Conservation (phyloP, 164 flowering plant species). For the Stephania cephalantha region DNA sequence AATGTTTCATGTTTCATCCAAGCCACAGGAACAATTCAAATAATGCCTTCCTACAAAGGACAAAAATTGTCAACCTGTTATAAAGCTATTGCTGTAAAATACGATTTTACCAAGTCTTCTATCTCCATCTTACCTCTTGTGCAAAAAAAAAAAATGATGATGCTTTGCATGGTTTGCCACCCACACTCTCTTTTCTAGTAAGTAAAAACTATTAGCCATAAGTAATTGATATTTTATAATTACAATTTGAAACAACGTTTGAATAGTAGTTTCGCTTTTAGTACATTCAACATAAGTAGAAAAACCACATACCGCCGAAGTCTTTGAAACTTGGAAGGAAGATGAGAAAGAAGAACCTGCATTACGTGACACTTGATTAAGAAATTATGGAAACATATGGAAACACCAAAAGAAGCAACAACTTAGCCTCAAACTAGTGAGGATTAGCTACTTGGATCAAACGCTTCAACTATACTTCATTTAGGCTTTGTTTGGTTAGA, state of each 20-base stretch:
- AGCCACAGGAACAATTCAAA: not conserved
- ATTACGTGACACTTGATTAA: constrained; percentile 14
- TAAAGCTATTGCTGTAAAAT: not conserved
- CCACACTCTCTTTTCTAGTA: not conserved
- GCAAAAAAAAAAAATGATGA: not conserved
- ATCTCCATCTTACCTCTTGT: not conserved
- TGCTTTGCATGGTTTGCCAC: not conserved
- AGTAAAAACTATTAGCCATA: not conserved
- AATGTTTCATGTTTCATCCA: not conserved
- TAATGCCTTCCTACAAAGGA: not conserved
- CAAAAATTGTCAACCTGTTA: not conserved
- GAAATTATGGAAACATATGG: too few relatives aligned
- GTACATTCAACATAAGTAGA: constrained; percentile 1
- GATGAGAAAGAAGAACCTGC: constrained; percentile 74
- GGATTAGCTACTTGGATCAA: too few relatives aligned
- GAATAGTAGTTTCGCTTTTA: not conserved
- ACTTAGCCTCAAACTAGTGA: not conserved
- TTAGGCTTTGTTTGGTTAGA: too few relatives aligned
- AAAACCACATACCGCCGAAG: constrained; percentile 50
- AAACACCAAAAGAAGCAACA: not conserved
- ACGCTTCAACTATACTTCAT: too few relatives aligned
- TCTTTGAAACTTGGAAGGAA: constrained; percentile 54
- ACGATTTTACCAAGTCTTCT: not conserved
- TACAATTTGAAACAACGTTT: not conserved
- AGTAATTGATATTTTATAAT: not conserved